Evolutionary conservation across 2,329 filamentous ascomycete species (phyloP), one percentile per base, ranked within the genome.

Genomic region (Cryphonectria japonica): DNA sequence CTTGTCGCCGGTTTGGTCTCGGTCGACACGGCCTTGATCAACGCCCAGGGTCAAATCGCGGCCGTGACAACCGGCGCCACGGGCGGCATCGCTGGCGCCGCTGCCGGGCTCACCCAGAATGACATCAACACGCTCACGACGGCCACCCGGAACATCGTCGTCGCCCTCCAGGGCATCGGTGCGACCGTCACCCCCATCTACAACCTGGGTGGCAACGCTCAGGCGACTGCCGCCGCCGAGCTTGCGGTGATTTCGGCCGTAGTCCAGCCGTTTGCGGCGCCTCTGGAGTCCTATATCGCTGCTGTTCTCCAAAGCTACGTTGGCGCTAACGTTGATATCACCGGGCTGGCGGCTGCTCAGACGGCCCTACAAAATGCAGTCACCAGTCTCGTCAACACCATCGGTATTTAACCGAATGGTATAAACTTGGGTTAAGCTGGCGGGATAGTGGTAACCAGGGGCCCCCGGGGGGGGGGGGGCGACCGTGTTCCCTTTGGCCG

Each of bases 301-400:
- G 63, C 41, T 32, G 63, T 65, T 41, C 26, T 52, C 22, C 16
- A 26, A 16, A 65, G 63, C 43, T 65, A 52, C 29, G 63, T 16
- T 1, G 22, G 19, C 14, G 29, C 6, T 4, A 3, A 22, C 9
- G 19, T 65, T 16, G 14, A 14, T 19, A 8, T 65, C 63, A 65
- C 63, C 26, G 63, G 63, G 16, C 63, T 65, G 9, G 3, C 2
- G 41, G 22, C 32, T n/a, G 63, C 63, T 8, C 26, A 34, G 41
- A n/a, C 63, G 29, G 63, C 32, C 19, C 7, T 65, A 2, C 16
- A 26, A 9, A 34, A 29, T 22, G 63, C 32, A 26, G 63, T 52
- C 29, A 22, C 8, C 29, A 37, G 63, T 29, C 11, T 65, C 39
- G 37, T 43, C 0, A 16, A 5, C 9, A 50, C 39, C 19, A 52